phyloP scores from a whole-genome alignment of 176 grass and related monocot genomes.

The Secale cereale region DNA sequence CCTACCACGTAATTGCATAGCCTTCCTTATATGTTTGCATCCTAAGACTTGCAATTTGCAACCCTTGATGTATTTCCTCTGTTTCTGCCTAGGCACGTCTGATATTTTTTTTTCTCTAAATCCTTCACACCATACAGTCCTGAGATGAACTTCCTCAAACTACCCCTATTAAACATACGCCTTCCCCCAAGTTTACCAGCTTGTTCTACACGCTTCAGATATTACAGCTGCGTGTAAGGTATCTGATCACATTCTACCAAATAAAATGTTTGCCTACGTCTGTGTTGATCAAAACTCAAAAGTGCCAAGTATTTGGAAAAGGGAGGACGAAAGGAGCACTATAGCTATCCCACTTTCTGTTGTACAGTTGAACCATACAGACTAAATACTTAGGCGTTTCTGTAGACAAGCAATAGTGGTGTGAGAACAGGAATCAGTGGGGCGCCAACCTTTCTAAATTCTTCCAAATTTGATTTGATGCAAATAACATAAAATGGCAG shows the following conservation, averaged over 20 bases:
- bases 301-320: slow-evolving; percentile 4
- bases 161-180: neutral
- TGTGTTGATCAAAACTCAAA: neutral
- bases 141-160: neutral
- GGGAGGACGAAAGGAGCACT: neutral
- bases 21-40: slow-evolving; percentile 19
- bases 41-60: neutral
- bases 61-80: neutral
- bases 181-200: neutral
- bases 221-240: neutral
- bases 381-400: neutral
- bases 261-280: neutral
- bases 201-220: neutral
- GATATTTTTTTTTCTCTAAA: neutral
- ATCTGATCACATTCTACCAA: slow-evolving; percentile 6
- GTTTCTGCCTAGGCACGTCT: neutral
- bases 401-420: neutral
- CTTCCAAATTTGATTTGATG: neutral
- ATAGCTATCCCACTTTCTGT: neutral
- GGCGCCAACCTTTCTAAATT: neutral
- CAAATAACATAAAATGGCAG: neutral
- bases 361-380: neutral
- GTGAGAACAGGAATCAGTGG: neutral
- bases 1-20: neutral
- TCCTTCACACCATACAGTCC: neutral